phyloP scores from a whole-genome alignment of 2,329 filamentous ascomycete genomes.

The Colletotrichum graminicola region DNA sequence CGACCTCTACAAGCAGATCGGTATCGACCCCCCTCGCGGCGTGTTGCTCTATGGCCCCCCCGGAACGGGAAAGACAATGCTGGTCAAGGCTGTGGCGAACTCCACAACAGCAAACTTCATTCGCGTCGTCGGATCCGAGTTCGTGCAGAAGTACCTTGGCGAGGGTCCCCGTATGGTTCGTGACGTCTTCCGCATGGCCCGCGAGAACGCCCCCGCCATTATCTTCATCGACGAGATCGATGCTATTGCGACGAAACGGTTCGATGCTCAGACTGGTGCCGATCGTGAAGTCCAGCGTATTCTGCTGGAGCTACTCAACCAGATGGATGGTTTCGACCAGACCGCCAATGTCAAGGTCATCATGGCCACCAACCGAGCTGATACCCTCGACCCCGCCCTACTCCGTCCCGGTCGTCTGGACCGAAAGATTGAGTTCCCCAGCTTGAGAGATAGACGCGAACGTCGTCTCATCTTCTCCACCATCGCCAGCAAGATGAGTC shows the following conservation, averaged over 20 bases:
- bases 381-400: slow-evolving; percentile 94
- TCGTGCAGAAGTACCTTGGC: slow-evolving; percentile 93
- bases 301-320: slow-evolving; percentile 94
- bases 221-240: slow-evolving; percentile 99
- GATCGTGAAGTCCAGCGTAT: slow-evolving; percentile 99
- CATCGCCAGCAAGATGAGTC: slow-evolving; percentile 97
- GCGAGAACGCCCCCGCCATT: slow-evolving; percentile 97
- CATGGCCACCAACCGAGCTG: slow-evolving; percentile 99
- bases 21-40: slow-evolving; percentile 96
- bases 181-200: slow-evolving; percentile 98
- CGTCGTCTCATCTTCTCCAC: slow-evolving; percentile 96
- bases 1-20: slow-evolving; percentile 98
- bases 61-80: slow-evolving; percentile 88
- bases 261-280: slow-evolving; percentile 97
- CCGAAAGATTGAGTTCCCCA: slow-evolving; percentile 99
- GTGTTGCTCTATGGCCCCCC: slow-evolving; percentile 80
- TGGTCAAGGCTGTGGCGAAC: slow-evolving; percentile 93
- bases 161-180: slow-evolving; percentile 98
- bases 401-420: slow-evolving; percentile 95
- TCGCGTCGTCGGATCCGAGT: slow-evolving; percentile 90
- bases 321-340: slow-evolving; percentile 99
- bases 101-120: slow-evolving; percentile 94
- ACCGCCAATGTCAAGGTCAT: slow-evolving; percentile 99
- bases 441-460: slow-evolving; percentile 91
- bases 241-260: slow-evolving; percentile 98